Percentiles rank a stretch among this genome's conserved stretches.
Evolutionary conservation across 768 basidiomycete species (phyloP).

Genomic region (Tulasnella sp.): DNA sequence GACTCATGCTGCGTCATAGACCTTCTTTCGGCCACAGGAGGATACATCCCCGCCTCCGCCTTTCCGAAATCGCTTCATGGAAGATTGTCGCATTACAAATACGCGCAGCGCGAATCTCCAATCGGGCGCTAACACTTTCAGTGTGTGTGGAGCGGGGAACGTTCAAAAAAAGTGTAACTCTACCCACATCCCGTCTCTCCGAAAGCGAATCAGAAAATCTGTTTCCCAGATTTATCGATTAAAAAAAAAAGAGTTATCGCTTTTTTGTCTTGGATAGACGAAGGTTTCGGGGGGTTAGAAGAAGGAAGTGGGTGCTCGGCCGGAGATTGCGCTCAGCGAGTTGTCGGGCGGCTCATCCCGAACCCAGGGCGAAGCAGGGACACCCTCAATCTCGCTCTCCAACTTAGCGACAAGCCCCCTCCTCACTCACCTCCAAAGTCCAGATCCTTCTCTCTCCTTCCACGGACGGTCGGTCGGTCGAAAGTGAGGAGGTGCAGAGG

Average conservation of each 20-base stretch:
- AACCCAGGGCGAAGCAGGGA: not conserved
- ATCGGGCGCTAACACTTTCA: not conserved
- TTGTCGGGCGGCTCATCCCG: not conserved
- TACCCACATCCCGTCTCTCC: not conserved
- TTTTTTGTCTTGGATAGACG: not conserved
- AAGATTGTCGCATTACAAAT: not conserved
- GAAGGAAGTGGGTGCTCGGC: not conserved
- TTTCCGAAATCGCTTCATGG: not conserved
- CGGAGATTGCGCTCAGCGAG: not conserved
- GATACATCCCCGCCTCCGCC: not conserved
- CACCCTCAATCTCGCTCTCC: not conserved
- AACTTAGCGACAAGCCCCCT: not conserved
- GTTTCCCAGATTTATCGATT: not conserved
- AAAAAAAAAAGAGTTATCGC: not conserved
- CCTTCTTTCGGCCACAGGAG: not conserved
- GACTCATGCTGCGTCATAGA: not conserved
- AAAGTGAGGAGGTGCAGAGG: not conserved
- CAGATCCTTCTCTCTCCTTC: not conserved
- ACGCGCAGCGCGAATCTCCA: not conserved
- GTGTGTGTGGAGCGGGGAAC: not conserved
- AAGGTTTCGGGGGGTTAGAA: not conserved
- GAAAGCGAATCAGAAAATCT: not conserved
- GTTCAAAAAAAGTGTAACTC: not conserved
- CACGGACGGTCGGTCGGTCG: not conserved
- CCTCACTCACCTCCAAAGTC: not conserved